These are phyloP conservation scores for Neopestalotiopsis rosae DNA, from an alignment of 2,329 filamentous ascomycete genomes.

Conservation along the genomic window DNA sequence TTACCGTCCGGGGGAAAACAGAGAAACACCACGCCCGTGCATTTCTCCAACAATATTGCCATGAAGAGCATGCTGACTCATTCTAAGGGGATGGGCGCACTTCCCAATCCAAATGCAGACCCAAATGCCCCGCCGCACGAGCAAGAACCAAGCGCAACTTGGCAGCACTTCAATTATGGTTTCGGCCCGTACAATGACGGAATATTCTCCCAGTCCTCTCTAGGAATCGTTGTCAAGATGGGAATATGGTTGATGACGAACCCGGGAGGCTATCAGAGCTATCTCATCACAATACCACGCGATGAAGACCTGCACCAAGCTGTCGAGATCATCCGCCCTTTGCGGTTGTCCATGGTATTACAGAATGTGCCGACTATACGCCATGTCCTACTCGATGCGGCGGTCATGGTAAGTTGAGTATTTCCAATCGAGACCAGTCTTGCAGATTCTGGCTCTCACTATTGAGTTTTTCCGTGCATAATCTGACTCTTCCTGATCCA, in stretches of 20 bases:
- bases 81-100: constrained; percentile 41
- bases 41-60: neutral
- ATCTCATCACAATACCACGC: constrained; percentile 48
- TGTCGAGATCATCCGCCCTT: constrained; percentile 29
- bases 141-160: constrained; percentile 38
- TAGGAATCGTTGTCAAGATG: constrained; percentile 58
- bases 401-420: constrained; percentile 28
- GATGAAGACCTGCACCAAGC: constrained; percentile 54
- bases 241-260: constrained; percentile 59
- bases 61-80: neutral
- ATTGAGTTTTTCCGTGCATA: neutral
- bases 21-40: neutral
- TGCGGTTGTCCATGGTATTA: neutral
- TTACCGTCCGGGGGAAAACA: neutral
- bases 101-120: constrained; percentile 21
- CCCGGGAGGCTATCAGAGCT: constrained; percentile 51
- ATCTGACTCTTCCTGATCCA: neutral
- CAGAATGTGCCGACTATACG: constrained; percentile 38
- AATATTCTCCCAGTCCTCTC: constrained; percentile 55
- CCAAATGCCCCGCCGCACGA: constrained; percentile 20
- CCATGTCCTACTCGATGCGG: constrained; percentile 38
- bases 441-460: neutral
- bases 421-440: neutral
- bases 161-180: constrained; percentile 48
- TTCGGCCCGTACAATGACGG: constrained; percentile 45